phyloP scores from a whole-genome alignment of 2,329 filamentous ascomycete genomes.

The Tolypocladium capitatum region DNA sequence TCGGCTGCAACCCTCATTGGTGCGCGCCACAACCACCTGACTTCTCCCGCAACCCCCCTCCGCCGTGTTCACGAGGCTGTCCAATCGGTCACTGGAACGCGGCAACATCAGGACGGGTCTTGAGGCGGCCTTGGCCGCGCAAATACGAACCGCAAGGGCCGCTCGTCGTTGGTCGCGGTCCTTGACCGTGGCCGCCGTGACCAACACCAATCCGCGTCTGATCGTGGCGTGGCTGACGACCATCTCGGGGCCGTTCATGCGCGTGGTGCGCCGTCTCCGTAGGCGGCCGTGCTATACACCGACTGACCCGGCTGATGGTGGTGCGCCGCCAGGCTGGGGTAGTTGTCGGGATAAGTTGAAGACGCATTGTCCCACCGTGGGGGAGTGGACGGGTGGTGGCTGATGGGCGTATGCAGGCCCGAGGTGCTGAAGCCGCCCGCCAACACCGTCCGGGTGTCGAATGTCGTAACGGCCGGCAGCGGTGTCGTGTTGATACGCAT shows the following conservation, averaged over 20 bases:
- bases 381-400: conserved; percentile 22
- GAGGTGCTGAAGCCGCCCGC: conserved; percentile 24
- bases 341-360: conserved; percentile 23
- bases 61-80: conserved; percentile 18
- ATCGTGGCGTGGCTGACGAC: neutral
- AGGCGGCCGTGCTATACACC: conserved; percentile 29
- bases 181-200: neutral
- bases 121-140: too few relatives aligned
- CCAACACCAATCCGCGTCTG: neutral
- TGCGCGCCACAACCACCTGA: conserved; percentile 24
- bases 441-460: conserved; percentile 21
- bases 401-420: conserved; percentile 26
- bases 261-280: conserved; percentile 28
- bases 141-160: neutral
- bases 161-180: neutral
- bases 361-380: conserved; percentile 28
- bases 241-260: conserved; percentile 17
- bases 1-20: conserved; percentile 19
- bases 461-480: conserved; percentile 25
- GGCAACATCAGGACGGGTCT: neutral
- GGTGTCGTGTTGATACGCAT: conserved; percentile 24
- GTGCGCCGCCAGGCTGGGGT: conserved; percentile 25
- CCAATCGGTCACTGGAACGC: conserved; percentile 10
- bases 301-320: conserved; percentile 16
- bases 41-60: conserved; percentile 16